Base-by-base conservation (phyloP, 306 rosid genomes). In the Citrullus amarus region DNA sequence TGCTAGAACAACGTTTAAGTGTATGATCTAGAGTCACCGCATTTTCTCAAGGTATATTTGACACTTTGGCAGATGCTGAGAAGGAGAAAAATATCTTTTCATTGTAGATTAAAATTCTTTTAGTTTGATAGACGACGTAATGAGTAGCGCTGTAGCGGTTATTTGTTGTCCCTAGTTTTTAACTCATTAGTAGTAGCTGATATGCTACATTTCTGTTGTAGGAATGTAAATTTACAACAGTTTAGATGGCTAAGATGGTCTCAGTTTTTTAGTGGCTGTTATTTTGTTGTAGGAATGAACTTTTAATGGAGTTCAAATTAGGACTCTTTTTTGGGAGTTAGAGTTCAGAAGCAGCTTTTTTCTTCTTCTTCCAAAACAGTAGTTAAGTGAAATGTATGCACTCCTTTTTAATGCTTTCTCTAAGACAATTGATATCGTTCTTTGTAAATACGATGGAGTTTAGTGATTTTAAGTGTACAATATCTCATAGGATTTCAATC, bases 21-120 rank as follows among this genome's bases (percentile, higher is more conserved):
- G 22, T 72, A 50, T 28, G 77, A 50, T 48, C 60, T 70, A 50
- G 77, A 72, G 79, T 83, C 50, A 34, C 76, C 79, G 39, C 63
- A 53, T 65, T 84, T 81, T 69, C 73, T 76, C 68, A 5, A 74
- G 78, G 83, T 85, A 80, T 79, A 83, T 75, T 80, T 87, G 90
- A 86, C 79, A 67, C 55, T 55, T 82, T 75, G 84, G 62, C 67
- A 79, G 86, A 65, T 79, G 66, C 57, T 28, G 59, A 79, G 77
- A 44, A 75, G 59, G 57, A 44, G 71, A 67, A 6, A 69, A 75
- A 36, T 58, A 78, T 78, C 38, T n/a, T 43, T 54, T 36, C 54
- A 28, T 70, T 9, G 63, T 80, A 41, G 80, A 82, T 50, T 79
- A 80, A 68, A 70, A 34, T 74, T 41, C 46, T 44, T 56, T 70